Conservation (phyloP, 108 stramenopile genomes). For the Nitzschia putrida region DNA sequence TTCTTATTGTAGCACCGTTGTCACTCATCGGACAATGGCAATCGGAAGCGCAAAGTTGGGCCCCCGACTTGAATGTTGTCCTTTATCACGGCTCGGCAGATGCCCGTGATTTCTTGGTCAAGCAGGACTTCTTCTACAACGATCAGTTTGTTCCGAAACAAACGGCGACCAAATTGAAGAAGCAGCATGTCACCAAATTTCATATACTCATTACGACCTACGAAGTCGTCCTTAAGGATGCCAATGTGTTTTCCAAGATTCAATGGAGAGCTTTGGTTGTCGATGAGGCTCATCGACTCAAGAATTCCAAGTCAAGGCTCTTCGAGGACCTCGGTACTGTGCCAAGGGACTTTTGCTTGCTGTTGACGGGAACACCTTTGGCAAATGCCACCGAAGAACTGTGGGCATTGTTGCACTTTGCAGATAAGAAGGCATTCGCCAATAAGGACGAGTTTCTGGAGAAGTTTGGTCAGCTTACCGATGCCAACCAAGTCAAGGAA, state of each 20-base stretch:
- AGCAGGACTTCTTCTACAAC: conserved; percentile 90
- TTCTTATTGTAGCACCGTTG: conserved; percentile 91
- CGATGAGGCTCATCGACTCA: conserved; percentile 93
- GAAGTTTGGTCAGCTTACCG: conserved; percentile 83
- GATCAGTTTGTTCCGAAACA: conserved; percentile 74
- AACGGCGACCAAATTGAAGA: conserved; percentile 63
- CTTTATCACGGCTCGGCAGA: conserved; percentile 94
- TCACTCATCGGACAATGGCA: conserved; percentile 93
- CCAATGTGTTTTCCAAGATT: conserved; percentile 75
- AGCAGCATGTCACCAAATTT: conserved; percentile 86
- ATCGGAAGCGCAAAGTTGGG: conserved; percentile 90
- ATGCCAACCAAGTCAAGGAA: conserved; percentile 85
- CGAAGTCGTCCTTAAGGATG: conserved; percentile 90
- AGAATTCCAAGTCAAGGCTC: conserved; percentile 76
- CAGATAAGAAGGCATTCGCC: conserved; percentile 63
- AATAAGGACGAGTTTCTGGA: conserved; percentile 77
- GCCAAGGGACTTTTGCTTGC: conserved; percentile 80
- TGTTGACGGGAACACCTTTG: conserved; percentile 97
- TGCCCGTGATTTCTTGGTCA: conserved; percentile 79
- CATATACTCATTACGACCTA: conserved; percentile 96
- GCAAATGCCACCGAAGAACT: conserved; percentile 96
- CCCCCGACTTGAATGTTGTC: conserved; percentile 91
- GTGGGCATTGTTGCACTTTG: conserved; percentile 89
- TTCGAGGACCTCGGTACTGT: conserved; percentile 77
- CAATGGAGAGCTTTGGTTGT: conserved; percentile 89